Evolutionary conservation across 345 rosid species (phyloP).

Genomic region (Erodium maritimum): DNA sequence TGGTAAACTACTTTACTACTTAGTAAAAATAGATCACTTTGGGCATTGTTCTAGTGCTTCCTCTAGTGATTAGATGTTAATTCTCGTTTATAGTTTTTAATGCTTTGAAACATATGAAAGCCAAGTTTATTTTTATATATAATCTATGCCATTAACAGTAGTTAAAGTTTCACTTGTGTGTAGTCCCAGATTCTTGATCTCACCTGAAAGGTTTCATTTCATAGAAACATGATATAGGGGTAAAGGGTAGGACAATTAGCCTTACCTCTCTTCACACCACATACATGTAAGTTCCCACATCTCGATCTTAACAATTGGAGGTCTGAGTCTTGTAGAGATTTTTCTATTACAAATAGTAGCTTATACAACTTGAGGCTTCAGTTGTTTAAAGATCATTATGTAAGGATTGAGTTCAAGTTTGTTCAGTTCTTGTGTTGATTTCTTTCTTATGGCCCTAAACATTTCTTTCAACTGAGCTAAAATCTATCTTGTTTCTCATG

Average conservation of each 20-base stretch:
- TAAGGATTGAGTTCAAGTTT: neutral
- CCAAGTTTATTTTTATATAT: neutral
- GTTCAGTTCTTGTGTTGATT: neutral
- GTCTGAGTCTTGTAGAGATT: neutral
- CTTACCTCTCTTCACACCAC: neutral
- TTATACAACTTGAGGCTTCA: neutral
- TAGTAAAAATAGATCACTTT: conserved; percentile 4
- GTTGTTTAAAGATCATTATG: too few species aligned
- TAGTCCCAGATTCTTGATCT: too few species aligned
- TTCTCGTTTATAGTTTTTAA: neutral
- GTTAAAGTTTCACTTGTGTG: too few species aligned
- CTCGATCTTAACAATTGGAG: neutral
- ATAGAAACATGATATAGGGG: too few species aligned
- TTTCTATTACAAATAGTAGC: neutral
- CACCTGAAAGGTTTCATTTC: too few species aligned
- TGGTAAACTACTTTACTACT: conserved; percentile 31
- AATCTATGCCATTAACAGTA: too few species aligned
- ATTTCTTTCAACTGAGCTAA: neutral
- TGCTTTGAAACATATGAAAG: neutral
- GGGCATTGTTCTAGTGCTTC: conserved; percentile 3
- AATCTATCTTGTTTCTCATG: neutral
- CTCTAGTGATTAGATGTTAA: neutral
- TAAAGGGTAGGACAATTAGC: too few species aligned
- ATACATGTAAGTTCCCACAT: neutral
- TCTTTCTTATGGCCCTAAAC: neutral